Conservation (phyloP, 2,329 filamentous ascomycete genomes). For the Capronia epimyces region DNA sequence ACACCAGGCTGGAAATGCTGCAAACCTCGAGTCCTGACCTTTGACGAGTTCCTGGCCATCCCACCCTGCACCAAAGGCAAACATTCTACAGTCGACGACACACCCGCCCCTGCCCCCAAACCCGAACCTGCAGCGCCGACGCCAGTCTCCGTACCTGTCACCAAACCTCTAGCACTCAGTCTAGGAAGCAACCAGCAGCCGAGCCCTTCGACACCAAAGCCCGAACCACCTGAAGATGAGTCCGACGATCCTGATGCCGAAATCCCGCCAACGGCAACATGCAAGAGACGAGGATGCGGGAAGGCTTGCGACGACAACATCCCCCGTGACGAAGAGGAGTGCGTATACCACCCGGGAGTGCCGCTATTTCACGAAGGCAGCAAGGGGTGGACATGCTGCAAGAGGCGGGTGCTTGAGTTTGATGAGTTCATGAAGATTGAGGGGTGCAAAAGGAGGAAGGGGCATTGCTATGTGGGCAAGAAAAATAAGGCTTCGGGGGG, state of each 20-base stretch:
- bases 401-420: conserved; percentile 89
- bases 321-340: conserved; percentile 65
- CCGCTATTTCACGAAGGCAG: conserved; percentile 97
- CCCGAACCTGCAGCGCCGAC: conserved; percentile 23
- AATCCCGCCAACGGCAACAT: conserved; percentile 68
- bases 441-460: conserved; percentile 75
- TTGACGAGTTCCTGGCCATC: conserved; percentile 95
- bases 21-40: conserved; percentile 91
- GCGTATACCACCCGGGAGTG: conserved; percentile 80
- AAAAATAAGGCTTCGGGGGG: conserved; percentile 60
- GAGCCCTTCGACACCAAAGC: conserved; percentile 44
- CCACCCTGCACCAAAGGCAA: conserved; percentile 87
- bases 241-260: conserved; percentile 73
- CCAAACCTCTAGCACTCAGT: conserved; percentile 28
- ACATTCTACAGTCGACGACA: conserved; percentile 81
- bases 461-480: conserved; percentile 77
- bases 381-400: conserved; percentile 97
- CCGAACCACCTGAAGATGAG: conserved; percentile 69
- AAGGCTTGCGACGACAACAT: conserved; percentile 42
- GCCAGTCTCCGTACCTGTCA: conserved; percentile 18
- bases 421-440: conserved; percentile 96
- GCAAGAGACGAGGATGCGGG: conserved; percentile 72
- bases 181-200: conserved; percentile 35
- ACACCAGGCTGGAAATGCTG: conserved; percentile 92
- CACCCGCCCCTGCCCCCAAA: conserved; percentile 44